Base-by-base conservation (phyloP, 371 early-diverging fungal species). In the Chytridiales sp. region DNA sequence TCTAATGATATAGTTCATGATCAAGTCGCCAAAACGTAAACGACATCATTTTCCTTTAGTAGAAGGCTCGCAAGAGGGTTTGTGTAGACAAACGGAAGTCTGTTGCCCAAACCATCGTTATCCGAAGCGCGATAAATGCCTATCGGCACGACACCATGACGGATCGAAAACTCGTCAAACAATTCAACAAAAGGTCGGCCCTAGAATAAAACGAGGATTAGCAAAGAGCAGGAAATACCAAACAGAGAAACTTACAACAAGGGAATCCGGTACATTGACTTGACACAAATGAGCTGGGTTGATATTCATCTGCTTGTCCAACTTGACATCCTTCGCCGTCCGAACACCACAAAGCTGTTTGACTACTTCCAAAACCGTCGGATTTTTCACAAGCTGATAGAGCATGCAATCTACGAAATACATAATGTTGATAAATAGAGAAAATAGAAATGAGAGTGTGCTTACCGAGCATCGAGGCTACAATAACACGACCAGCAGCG, bases 41-140 rank as follows among this genome's bases (percentile, higher is more conserved):
- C 43, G n/a, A 66, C 17, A 49, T 77, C 77, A 9, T 52, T 44
- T 19, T 29, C 51, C 43, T 52, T 59, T 55, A 74, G 36, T 9
- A 73, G 15, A 26, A 74, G 47, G 24, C 47, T 54, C 43, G 64
- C 40, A 34, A 68, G 54, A 8, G 77, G 77, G 51, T 77, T 77
- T 2, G 72, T 72, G 63, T 62, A 64, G 6, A 74, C 68, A 61
- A 68, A 77, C 24, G 77, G 74, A 34, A 77, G 61, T 53, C 52
- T 57, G 64, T 77, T 77, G 13, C 65, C 58, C 9, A 64, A 42
- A 2, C 29, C 34, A n/a, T n/a, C n/a, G 9, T 35, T 15, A 36
- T 62, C 55, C 2, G 54, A 39, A 13, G 56, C 63, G 26, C 66
- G 61, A 29, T 72, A 68, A 19, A 76, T 38, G 1, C 73, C 76